These are phyloP conservation scores for Populus hybrid DNA, from an alignment of 441 rosid genomes.

Conservation along the genomic window DNA sequence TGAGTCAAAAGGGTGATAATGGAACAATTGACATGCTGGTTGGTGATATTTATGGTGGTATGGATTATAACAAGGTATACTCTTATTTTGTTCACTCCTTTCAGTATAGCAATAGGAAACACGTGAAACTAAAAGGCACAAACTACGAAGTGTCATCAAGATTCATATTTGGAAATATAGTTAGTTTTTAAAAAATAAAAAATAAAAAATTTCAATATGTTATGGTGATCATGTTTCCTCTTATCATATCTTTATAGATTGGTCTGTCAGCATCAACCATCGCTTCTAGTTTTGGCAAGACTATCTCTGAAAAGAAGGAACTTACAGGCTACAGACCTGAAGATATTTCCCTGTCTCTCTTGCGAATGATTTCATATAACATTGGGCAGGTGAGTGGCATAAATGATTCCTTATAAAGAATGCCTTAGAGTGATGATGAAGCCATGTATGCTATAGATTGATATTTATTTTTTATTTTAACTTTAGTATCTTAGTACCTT, in stretches of 20 bases:
- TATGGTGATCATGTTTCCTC: neutral
- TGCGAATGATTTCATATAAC: no score
- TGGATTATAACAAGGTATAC: constrained; percentile 93
- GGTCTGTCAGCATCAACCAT: no score
- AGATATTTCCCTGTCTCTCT: no score
- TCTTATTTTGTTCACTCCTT: constrained; percentile 15
- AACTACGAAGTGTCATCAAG: neutral
- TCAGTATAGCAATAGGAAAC: constrained; percentile 8
- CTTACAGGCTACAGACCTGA: no score
- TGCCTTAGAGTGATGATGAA: neutral
- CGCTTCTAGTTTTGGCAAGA: no score
- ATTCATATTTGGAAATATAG: neutral
- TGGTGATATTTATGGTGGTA: constrained; percentile 73
- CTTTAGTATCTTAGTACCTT: neutral
- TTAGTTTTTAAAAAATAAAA: no score
- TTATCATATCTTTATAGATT: no score
- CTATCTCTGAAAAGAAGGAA: no score
- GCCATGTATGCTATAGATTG: neutral
- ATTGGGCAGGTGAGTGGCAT: neutral
- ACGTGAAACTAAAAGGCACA: neutral
- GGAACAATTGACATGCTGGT: constrained; percentile 55
- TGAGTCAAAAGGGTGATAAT: constrained; percentile 98
- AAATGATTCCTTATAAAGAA: neutral
- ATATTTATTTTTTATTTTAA: no score
- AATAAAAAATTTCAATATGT: neutral